A percentile compares a stretch with the other conserved stretches of the same genome.
These are phyloP conservation scores for Xylariales sp. DNA, from an alignment of 2,329 filamentous ascomycete species.

Conservation along the genomic window DNA sequence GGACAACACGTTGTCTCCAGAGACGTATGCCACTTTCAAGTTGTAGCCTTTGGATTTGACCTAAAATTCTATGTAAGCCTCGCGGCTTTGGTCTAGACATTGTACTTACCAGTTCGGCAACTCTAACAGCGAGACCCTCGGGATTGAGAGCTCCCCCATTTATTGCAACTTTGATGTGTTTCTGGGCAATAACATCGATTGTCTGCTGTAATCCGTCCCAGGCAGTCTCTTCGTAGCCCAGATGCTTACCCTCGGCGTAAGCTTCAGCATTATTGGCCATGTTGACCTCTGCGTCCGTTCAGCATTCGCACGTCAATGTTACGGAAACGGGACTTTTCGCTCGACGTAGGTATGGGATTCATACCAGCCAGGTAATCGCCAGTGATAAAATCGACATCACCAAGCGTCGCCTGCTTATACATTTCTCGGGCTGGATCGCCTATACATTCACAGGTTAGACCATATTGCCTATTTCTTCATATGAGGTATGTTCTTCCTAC, in stretches of 20 bases:
- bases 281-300: constrained; percentile 17
- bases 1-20: constrained; percentile 34
- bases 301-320: no score
- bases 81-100: no score
- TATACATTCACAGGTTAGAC: neutral
- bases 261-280: constrained; percentile 12
- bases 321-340: neutral
- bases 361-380: constrained; percentile 10
- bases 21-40: constrained; percentile 38
- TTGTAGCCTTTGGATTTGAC: neutral
- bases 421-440: neutral
- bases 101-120: neutral
- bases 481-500: neutral
- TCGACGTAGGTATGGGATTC: neutral
- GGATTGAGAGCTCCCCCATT: constrained; percentile 52
- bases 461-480: neutral
- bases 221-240: constrained; percentile 18
- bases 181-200: constrained; percentile 15
- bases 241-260: constrained; percentile 15
- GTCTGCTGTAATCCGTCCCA: constrained; percentile 16
- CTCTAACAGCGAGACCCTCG: constrained; percentile 32
- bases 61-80: neutral
- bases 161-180: constrained; percentile 42
- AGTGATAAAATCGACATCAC: constrained; percentile 9
- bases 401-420: constrained; percentile 2